phyloP scores from a whole-genome alignment of 2,329 filamentous ascomycete species.

The Rhexocercosporidium sp. region DNA sequence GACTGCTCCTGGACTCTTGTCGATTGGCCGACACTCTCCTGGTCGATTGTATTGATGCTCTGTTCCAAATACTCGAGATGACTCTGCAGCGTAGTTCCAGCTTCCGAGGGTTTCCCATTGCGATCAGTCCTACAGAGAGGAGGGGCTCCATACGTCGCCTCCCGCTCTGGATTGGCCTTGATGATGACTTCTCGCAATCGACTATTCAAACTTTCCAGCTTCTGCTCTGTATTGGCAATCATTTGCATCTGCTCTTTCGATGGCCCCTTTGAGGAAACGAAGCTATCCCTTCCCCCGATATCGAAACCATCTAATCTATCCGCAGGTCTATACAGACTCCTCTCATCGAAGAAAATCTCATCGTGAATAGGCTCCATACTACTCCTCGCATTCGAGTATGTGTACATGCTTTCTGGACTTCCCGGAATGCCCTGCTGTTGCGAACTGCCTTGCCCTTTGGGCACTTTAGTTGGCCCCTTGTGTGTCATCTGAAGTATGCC shows the following conservation, averaged over 20 bases:
- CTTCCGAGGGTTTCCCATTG: constrained; percentile 45
- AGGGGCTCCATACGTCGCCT: constrained; percentile 30
- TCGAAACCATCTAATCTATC: constrained; percentile 63
- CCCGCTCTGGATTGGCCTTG: constrained; percentile 58
- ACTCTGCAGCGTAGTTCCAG: constrained; percentile 53
- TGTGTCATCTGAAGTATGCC: constrained; percentile 92
- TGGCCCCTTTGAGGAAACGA: constrained; percentile 23
- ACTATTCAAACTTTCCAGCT: constrained; percentile 70
- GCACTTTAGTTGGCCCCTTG: constrained; percentile 63
- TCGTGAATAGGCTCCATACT: constrained; percentile 60
- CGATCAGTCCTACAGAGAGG: constrained; percentile 48
- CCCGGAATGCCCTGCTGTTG: constrained; percentile 63
- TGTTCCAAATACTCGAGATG: constrained; percentile 76
- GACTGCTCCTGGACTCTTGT: constrained; percentile 27
- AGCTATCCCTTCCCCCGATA: constrained; percentile 34
- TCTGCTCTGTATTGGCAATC: constrained; percentile 66
- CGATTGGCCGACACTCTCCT: constrained; percentile 51
- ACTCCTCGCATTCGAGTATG: constrained; percentile 65
- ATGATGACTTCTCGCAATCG: constrained; percentile 71
- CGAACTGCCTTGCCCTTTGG: constrained; percentile 48
- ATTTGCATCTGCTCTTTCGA: constrained; percentile 49
- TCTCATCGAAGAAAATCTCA: constrained; percentile 75
- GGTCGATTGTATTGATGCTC: constrained; percentile 64
- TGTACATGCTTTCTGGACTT: constrained; percentile 78
- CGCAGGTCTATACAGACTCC: constrained; percentile 72